Percentiles rank a stretch among this genome's conserved stretches.
These are phyloP conservation scores for Massarina eburnea DNA, from an alignment of 2,329 filamentous ascomycete species.

Conservation along the genomic window DNA sequence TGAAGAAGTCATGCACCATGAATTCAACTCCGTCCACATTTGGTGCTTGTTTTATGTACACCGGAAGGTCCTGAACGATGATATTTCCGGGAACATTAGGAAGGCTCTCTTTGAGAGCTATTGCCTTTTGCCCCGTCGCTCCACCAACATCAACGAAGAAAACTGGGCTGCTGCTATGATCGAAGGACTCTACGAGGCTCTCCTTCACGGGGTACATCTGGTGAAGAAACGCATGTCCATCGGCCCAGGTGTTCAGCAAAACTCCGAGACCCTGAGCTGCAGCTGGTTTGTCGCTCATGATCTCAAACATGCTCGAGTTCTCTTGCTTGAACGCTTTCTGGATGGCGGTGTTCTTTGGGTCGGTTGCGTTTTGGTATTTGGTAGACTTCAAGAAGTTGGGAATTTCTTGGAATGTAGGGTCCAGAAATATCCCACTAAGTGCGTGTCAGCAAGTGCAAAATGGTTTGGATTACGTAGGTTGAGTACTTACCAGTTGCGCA, in stretches of 20 bases:
- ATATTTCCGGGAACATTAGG: background rate
- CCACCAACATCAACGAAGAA: slow-evolving; percentile 15
- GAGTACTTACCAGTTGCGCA: background rate
- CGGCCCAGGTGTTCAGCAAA: slow-evolving; percentile 6
- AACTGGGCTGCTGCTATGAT: background rate
- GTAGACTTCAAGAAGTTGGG: slow-evolving; percentile 14
- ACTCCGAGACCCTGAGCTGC: slow-evolving; percentile 6
- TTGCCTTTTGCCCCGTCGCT: slow-evolving; percentile 11
- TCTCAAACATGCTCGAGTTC: slow-evolving; percentile 7
- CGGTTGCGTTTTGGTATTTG: slow-evolving; percentile 4
- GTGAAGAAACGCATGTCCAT: slow-evolving; percentile 6
- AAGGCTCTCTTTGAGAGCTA: slow-evolving; percentile 7
- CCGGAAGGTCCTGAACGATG: slow-evolving; percentile 10
- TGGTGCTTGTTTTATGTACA: slow-evolving; percentile 5
- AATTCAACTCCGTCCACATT: slow-evolving; percentile 1
- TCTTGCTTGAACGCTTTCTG: slow-evolving; percentile 10
- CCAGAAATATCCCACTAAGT: slow-evolving; percentile 9
- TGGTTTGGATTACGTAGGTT: background rate
- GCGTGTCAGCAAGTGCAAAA: background rate
- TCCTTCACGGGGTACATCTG: slow-evolving; percentile 16
- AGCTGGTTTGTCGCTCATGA: background rate
- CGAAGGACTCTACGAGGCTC: slow-evolving; percentile 9
- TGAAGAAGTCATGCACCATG: slow-evolving; percentile 35
- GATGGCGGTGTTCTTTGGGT: slow-evolving; percentile 12
- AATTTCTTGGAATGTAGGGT: slow-evolving; percentile 11